These are phyloP conservation scores for Polychaeton citri DNA, from an alignment of 2,329 filamentous ascomycete species.

Conservation along the genomic window DNA sequence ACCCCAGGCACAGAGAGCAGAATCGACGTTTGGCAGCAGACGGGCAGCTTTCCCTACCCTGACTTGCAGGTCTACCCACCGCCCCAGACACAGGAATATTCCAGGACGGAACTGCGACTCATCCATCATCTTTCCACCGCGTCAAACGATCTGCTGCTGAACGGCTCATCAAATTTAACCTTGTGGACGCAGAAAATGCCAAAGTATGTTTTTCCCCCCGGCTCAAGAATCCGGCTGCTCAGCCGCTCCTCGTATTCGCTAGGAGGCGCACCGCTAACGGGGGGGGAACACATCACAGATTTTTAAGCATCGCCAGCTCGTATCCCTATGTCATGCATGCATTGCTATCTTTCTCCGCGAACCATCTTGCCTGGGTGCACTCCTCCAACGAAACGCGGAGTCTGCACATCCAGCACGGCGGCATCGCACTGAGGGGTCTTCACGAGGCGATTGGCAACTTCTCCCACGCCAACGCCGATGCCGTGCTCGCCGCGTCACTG, in stretches of 20 bases:
- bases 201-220: constrained; percentile 48
- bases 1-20: constrained; percentile 71
- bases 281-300: constrained; percentile 40
- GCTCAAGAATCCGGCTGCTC: constrained; percentile 8
- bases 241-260: constrained; percentile 12
- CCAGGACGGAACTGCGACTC: constrained; percentile 67
- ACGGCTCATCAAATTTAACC: constrained; percentile 61
- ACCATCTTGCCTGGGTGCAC: constrained; percentile 81
- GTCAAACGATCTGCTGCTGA: constrained; percentile 68
- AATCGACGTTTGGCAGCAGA: constrained; percentile 71
- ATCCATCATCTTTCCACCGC: constrained; percentile 84
- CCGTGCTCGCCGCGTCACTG: constrained; percentile 79
- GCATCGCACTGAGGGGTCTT: constrained; percentile 71
- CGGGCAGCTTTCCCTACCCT: constrained; percentile 74
- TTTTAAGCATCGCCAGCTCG: constrained; percentile 68
- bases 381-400: constrained; percentile 74
- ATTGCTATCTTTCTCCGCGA: constrained; percentile 84
- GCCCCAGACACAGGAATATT: constrained; percentile 59
- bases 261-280: constrained; percentile 2
- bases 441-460: constrained; percentile 79
- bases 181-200: constrained; percentile 89
- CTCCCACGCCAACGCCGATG: constrained; percentile 76
- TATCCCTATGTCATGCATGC: constrained; percentile 90
- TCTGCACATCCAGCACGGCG: constrained; percentile 79
- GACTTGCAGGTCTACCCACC: constrained; percentile 64